Evolutionary conservation across 2,329 filamentous ascomycete species (phyloP).

Genomic region (Sporothrix luriei): DNA sequence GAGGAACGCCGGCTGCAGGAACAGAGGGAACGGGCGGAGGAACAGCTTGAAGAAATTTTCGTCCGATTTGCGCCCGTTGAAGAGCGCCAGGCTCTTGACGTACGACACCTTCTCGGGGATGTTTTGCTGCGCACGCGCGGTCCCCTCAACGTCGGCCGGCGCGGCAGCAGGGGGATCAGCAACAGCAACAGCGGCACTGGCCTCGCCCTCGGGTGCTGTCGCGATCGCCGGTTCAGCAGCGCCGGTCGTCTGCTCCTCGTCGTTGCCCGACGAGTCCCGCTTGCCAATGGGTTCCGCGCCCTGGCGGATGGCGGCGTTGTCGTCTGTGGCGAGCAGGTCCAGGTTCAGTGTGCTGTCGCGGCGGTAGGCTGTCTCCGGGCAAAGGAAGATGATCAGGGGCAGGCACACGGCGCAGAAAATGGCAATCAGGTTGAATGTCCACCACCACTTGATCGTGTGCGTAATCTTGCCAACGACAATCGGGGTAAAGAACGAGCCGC

Average conservation of each 20-base stretch:
- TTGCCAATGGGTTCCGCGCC: conserved; percentile 3
- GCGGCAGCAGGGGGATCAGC: conserved; percentile 26
- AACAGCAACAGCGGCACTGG: conserved; percentile 27
- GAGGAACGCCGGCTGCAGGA: conserved; percentile 80
- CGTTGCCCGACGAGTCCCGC: conserved; percentile 31
- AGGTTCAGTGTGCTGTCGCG: conserved; percentile 69
- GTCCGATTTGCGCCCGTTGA: conserved; percentile 80
- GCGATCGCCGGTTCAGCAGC: conserved; percentile 27
- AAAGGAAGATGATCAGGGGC: conserved; percentile 72
- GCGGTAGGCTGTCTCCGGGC: conserved; percentile 80
- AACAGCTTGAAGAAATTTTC: conserved; percentile 68
- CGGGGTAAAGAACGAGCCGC: conserved; percentile 68
- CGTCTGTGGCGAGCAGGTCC: conserved; percentile 57
- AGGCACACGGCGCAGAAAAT: conserved; percentile 77
- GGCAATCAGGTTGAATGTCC: conserved; percentile 85
- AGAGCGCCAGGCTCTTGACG: conserved; percentile 63
- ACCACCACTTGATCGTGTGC: conserved; percentile 72
- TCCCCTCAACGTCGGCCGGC: conserved; percentile 9
- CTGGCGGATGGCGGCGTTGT: conserved; percentile 9
- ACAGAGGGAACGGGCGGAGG: conserved; percentile 77
- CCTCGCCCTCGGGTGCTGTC: not conserved
- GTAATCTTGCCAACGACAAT: conserved; percentile 91
- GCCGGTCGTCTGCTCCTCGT: conserved; percentile 29
- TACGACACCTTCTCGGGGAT: conserved; percentile 60
- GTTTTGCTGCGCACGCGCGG: conserved; percentile 26